Base-by-base conservation (phyloP, 495 filamentous ascomycete genomes). In the Xylaria nigripes region DNA sequence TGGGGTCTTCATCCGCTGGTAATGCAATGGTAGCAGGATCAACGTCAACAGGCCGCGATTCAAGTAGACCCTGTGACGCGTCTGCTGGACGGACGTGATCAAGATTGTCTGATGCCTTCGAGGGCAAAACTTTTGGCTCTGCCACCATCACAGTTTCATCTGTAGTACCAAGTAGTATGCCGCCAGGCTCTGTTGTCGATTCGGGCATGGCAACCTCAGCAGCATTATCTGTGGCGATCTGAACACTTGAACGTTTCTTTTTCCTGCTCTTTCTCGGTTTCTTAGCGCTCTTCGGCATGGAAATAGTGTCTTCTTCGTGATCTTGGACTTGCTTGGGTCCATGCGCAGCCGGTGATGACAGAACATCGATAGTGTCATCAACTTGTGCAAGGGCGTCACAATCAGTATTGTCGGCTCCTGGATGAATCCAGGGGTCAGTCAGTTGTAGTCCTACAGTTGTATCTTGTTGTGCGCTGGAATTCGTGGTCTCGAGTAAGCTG, bases 191-290 rank as follows among this genome's bases (percentile, higher is more conserved):
- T 19, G 55, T 52, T 45, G 41, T 32, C 7, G 34, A 22, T 6
- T 59, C 52, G 36, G 57, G 38, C 41, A 16, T 10, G 38, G 55
- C 40, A 25, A 55, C 23, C 13, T 46, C 48, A 34, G 18, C 23
- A 25, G 15, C 42, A 16, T 16, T 36, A 8, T 63, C 54, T 44
- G 6, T 12, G 51, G 54, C 48, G 16, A 60, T 50, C 29, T 62
- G 57, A 16, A 60, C 50, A 55, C 48, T 68, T 30, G 66, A 64
- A 34, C 49, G 64, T 36, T 56, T 60, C 49, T 69, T 65, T 27
- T 52, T 57, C 54, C 65, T 66, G 27, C 55, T 60, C 56, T 68
- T 64, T 41, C 65, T 64, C 8, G 62, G 51, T 13, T 47, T 56
- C 44, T 57, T 50, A 7, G 21, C 45, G 23, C 32, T 42, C 13